phyloP scores from a whole-genome alignment of 2,329 filamentous ascomycete genomes.

The Xylariaceae sp. region DNA sequence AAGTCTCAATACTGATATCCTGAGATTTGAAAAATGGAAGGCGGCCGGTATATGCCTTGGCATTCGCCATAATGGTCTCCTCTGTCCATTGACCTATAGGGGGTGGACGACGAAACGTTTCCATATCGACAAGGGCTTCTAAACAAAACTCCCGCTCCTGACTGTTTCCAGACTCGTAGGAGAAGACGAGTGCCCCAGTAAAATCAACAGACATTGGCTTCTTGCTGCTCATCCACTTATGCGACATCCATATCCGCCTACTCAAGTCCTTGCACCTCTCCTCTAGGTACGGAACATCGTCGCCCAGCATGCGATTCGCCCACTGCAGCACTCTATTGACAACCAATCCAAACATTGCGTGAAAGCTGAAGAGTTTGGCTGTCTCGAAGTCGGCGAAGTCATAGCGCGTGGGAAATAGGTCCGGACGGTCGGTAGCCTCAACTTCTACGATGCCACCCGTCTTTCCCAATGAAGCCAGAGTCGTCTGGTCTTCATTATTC shows the following conservation, averaged over 20 bases:
- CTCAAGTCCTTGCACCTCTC: constrained; percentile 18
- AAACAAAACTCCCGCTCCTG: constrained; percentile 19
- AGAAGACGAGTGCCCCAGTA: constrained; percentile 20
- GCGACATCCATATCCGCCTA: constrained; percentile 21
- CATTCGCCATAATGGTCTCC: constrained; percentile 24
- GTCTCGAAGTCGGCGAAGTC: constrained; percentile 21
- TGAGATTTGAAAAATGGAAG: constrained; percentile 22
- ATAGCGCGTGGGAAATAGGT: constrained; percentile 19
- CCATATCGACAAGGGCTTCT: constrained; percentile 18
- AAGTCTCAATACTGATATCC: constrained; percentile 19
- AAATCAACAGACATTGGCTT: constrained; percentile 22
- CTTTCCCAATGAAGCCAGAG: constrained; percentile 12
- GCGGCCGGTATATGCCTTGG: constrained; percentile 24
- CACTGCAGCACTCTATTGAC: constrained; percentile 18
- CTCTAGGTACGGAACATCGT: constrained; percentile 11
- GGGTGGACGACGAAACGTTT: constrained; percentile 21
- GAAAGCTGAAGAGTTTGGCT: constrained; percentile 20
- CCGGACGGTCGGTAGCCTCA: constrained; percentile 13
- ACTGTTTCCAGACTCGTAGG: constrained; percentile 22
- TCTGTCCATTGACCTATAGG: constrained; percentile 23
- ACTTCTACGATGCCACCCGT: constrained; percentile 18
- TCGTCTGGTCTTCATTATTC: constrained; percentile 14
- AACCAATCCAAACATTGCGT: constrained; percentile 22
- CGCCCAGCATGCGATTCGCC: constrained; percentile 16
- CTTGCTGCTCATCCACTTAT: constrained; percentile 20